These are phyloP conservation scores for Lepiota brunneoincarnata DNA, from an alignment of 768 basidiomycete genomes.

Conservation along the genomic window DNA sequence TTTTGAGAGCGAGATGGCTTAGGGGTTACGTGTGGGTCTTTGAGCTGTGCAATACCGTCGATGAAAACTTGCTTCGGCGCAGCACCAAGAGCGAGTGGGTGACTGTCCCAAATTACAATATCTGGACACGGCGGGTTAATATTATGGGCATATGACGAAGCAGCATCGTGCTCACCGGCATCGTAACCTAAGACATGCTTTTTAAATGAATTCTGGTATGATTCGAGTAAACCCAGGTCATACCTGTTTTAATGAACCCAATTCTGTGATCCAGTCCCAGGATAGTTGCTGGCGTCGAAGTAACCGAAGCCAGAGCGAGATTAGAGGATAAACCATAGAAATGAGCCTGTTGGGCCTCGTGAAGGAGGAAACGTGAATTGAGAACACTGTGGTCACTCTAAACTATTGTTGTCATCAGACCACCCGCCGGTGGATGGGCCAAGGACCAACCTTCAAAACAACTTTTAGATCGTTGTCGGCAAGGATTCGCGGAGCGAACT, in stretches of 20 bases:
- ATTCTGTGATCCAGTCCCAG: conserved; percentile 76
- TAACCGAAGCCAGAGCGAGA: conserved; percentile 69
- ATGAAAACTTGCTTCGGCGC: conserved; percentile 82
- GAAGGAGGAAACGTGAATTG: conserved; percentile 67
- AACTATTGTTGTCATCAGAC: background rate
- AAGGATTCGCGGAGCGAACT: conserved; percentile 72
- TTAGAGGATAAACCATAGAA: conserved; percentile 68
- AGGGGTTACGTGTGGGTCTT: conserved; percentile 36
- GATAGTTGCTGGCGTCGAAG: conserved; percentile 65
- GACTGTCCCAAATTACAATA: conserved; percentile 73
- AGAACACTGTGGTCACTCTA: conserved; percentile 63
- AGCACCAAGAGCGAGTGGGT: conserved; percentile 75
- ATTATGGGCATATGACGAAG: background rate
- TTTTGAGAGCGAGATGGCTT: conserved; percentile 58
- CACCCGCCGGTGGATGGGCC: background rate
- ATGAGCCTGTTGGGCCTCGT: conserved; percentile 77
- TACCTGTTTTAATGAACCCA: conserved; percentile 62
- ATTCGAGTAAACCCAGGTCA: background rate
- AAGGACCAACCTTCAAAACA: conserved; percentile 60
- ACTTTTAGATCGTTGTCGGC: conserved; percentile 67
- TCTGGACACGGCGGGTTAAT: conserved; percentile 30
- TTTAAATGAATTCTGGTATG: background rate
- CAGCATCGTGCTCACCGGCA: conserved; percentile 41
- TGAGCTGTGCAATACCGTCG: conserved; percentile 76
- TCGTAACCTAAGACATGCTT: conserved; percentile 50